Evolutionary conservation across 805 yeast species (phyloP).

Genomic region (Metschnikowia reukaufii): DNA sequence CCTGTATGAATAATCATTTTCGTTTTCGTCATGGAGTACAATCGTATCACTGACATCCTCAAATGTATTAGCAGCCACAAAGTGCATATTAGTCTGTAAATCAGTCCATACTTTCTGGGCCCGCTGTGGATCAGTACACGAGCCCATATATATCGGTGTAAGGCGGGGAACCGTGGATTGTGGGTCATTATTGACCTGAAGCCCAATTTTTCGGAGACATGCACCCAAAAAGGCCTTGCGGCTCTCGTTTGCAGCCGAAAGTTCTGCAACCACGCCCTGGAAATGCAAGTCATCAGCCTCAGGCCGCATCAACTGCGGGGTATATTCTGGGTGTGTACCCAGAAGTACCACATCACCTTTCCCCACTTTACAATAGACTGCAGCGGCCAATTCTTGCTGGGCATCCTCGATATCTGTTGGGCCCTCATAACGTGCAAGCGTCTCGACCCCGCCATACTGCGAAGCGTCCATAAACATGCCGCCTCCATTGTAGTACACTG

Average conservation of each 20-base stretch:
- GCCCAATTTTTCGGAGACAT: constrained; percentile 59
- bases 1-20: constrained; percentile 22
- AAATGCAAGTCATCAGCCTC: constrained; percentile 30
- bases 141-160: constrained; percentile 62
- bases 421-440: constrained; percentile 68
- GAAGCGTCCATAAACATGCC: constrained; percentile 79
- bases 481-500: constrained; percentile 84
- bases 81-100: constrained; percentile 37
- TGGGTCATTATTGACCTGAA: constrained; percentile 59
- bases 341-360: constrained; percentile 72
- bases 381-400: constrained; percentile 58
- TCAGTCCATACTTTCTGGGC: constrained; percentile 37
- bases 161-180: constrained; percentile 57
- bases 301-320: constrained; percentile 49
- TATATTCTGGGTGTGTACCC: constrained; percentile 91
- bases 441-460: constrained; percentile 53
- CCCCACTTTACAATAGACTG: constrained; percentile 65
- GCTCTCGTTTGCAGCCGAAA: constrained; percentile 44
- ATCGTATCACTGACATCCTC: constrained; percentile 61
- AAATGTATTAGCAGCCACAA: constrained; percentile 29
- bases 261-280: constrained; percentile 28
- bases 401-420: constrained; percentile 50
- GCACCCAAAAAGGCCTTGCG: constrained; percentile 59
- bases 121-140: constrained; percentile 34
- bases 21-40: constrained; percentile 44